Conservation (phyloP, 2,329 filamentous ascomycete genomes). For the Fusarium floridanum region DNA sequence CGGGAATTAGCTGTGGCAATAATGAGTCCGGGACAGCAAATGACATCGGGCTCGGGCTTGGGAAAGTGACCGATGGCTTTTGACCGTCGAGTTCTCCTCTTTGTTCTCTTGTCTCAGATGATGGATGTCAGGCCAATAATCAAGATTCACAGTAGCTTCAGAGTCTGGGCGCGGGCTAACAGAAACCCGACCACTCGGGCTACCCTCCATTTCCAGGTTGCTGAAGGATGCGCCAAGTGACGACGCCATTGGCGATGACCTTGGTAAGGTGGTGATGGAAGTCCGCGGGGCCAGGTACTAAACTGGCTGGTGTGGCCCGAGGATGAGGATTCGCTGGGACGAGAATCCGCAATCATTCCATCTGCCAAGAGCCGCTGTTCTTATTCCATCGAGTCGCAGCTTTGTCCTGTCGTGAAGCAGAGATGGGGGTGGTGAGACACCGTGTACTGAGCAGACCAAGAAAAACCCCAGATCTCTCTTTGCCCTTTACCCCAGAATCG, state of each 20-base stretch:
- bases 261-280: slow-evolving; percentile 1
- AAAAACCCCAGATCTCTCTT: neutral
- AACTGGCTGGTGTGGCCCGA: neutral
- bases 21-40: neutral
- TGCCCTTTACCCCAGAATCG: slow-evolving; percentile 23
- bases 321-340: neutral
- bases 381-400: neutral
- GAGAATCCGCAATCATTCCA: neutral
- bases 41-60: neutral
- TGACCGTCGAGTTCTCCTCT: neutral
- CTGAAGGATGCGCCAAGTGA: neutral
- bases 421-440: neutral
- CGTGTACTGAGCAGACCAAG: slow-evolving; percentile 4
- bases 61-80: neutral
- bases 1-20: neutral
- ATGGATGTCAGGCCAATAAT: neutral
- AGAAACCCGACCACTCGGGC: neutral
- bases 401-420: neutral
- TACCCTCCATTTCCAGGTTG: slow-evolving; percentile 6
- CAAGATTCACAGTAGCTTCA: neutral
- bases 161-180: neutral
- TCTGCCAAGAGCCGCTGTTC: slow-evolving; percentile 3
- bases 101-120: neutral
- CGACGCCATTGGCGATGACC: neutral
- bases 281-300: neutral